These are phyloP conservation scores for Penicillium bovifimosum DNA, from an alignment of 495 filamentous ascomycete species.

Conservation along the genomic window DNA sequence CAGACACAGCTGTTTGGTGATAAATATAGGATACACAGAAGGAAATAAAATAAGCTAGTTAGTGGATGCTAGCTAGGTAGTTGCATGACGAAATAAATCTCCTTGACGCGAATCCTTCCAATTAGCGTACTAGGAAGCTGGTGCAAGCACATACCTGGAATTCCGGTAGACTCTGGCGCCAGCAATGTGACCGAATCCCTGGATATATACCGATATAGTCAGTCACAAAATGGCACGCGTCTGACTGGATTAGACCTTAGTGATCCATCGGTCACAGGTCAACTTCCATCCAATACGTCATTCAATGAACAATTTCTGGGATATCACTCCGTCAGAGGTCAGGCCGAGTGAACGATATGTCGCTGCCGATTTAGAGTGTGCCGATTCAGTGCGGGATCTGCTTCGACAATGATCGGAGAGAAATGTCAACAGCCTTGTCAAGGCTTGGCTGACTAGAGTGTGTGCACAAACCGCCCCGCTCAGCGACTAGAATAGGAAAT, in stretches of 20 bases:
- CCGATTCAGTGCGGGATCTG: not conserved
- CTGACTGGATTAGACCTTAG: not conserved
- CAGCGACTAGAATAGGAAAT: not conserved
- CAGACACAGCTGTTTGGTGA: not conserved
- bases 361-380: not conserved
- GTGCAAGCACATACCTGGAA: conserved; percentile 11
- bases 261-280: not conserved
- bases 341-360: not conserved
- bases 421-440: not conserved
- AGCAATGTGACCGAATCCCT: conserved; percentile 15
- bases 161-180: conserved; percentile 4
- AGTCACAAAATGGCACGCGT: not conserved
- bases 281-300: not conserved
- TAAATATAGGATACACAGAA: not conserved
- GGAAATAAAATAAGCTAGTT: conserved; percentile 4
- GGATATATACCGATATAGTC: conserved; percentile 7
- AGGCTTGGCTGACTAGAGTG: not conserved
- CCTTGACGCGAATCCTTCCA: not conserved
- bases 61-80: not conserved
- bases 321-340: not conserved
- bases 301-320: not conserved
- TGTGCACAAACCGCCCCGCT: not conserved
- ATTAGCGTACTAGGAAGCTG: not conserved
- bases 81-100: conserved; percentile 14
- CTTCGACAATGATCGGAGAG: not conserved